These are phyloP conservation scores for Cercis canadensis DNA, from an alignment of 306 rosid species.

Conservation along the genomic window DNA sequence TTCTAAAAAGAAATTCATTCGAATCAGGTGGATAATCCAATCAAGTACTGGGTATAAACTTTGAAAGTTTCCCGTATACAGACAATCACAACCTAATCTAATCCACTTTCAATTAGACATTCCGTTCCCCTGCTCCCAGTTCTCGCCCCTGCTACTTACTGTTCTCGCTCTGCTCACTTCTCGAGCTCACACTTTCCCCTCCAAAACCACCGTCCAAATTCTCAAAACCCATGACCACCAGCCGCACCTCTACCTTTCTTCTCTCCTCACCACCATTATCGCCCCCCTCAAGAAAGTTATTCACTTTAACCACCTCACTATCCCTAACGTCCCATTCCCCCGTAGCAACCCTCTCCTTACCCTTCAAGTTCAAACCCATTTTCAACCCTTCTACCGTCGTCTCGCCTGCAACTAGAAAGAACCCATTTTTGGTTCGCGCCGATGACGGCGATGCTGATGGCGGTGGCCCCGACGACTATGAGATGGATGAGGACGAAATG, in stretches of 20 bases:
- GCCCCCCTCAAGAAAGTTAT: slow-evolving; percentile 13
- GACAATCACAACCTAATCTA: not conserved
- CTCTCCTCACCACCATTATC: slow-evolving; percentile 39
- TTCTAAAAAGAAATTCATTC: no score
- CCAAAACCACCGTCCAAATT: not conserved
- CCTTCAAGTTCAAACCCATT: slow-evolving; percentile 41
- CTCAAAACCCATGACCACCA: slow-evolving; percentile 38
- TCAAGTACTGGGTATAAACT: not conserved
- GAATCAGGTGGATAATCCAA: no score
- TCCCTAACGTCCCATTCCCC: slow-evolving; percentile 33
- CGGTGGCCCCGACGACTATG: slow-evolving; percentile 76
- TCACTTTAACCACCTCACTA: slow-evolving; percentile 24
- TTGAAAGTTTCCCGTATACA: not conserved
- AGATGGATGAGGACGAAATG: slow-evolving; percentile 83
- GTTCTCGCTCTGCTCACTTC: not conserved
- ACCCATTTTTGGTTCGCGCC: slow-evolving; percentile 62
- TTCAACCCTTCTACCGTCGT: slow-evolving; percentile 10
- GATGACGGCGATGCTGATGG: slow-evolving; percentile 73
- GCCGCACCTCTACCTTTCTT: slow-evolving; percentile 42
- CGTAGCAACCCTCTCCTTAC: slow-evolving; percentile 20
- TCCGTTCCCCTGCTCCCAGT: not conserved
- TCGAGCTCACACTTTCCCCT: not conserved
- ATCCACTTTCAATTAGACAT: not conserved
- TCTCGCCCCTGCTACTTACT: not conserved
- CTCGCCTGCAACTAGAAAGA: slow-evolving; percentile 30